Evolutionary conservation across 257 asterid species (phyloP), one percentile per base, ranked within the genome.

Genomic region (Henckelia pumila): DNA sequence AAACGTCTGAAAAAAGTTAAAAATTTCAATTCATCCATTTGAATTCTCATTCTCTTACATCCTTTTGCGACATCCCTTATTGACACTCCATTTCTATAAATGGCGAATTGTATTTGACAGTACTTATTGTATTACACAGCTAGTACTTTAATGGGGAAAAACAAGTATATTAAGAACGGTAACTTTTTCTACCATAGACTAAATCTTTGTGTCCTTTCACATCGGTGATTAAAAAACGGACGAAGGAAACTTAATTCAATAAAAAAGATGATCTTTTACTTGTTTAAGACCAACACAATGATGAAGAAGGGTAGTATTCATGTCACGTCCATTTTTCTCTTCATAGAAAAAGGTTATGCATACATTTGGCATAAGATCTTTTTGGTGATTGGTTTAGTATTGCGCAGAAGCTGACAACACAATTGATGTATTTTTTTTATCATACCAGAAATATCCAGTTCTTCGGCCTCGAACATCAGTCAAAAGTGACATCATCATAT

Each of bases 381-480:
- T 67, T 57, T 47, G 60, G 52, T 61, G 64, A 30, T 70, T 20
- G 53, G 19, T n/a, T 30, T 50, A 26, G 19, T 52, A 50, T 19
- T 29, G 13, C 66, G 63, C 63, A 28, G 25, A 47, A 17, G 29
- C 44, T 66, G 65, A 20, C 44, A 21, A 52, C 61, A 68, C 66
- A 24, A 21, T 52, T 73, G 22, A 71, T 57, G 64, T 30, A 20
- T 32, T 29, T 24, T 23, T 67, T 67, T 61, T 33, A 8, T 44
- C 52, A 14, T 56, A 47, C 65, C 77, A 93, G 96, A 92, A 93
- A 93, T 75, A 89, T 89, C 75, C 98, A 93, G 78, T 93, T 93
- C 81, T 93, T 93, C 81, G 95, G 96, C 66, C 78, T 86, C 70
- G 95, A 88, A 66, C 75, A 87, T 71, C 95, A 90, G 79, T 81